Base-by-base conservation (phyloP, 1,139 yeast species). In the Saccharomycopsis phalli region DNA sequence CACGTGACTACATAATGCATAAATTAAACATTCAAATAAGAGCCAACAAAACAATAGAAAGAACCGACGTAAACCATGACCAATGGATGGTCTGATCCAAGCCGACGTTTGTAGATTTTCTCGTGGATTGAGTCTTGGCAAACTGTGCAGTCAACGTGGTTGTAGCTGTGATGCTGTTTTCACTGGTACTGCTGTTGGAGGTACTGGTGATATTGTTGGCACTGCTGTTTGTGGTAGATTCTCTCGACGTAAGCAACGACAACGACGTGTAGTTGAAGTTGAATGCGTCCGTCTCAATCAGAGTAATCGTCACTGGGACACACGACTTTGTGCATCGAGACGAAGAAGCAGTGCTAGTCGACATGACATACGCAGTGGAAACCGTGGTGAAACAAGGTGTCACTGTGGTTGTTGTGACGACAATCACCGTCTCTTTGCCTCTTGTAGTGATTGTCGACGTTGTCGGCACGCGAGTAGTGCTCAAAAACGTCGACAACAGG, bases 371-470 rank as follows among this genome's bases (percentile, higher is more conserved):
- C 2, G 30, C 17, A 3, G 45, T 41, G n/a, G 17, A 28, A 4
- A 41, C 36, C 3, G 45, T 41, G 19, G 45, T 31, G n/a, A 34
- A 27, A 23, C 42, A 38, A 4, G 14, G 14, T 10, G 37, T 22
- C 3, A 26, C 5, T 4, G 34, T 16, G 7, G 30, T 32, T 16
- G 46, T 42, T 13, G 40, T 35, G 10, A 42, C 37, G n/a, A 42
- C 32, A 11, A 40, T 21, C 17, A 42, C 44, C 3, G 46, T 42
- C n/a, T 25, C 17, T 4, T n/a, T 11, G 21, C 39, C 39, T 11
- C 13, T 31, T 5, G 40, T 18, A 2, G 44, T 42, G 35, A 28
- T 33, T 3, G 45, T 37, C 5, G 42, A 30, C 5, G 45, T 41
- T 6, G 22, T 17, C 4, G 46, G 46, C 11, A 42, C 40, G 13